These are phyloP conservation scores for Sporormia fimetaria DNA, from an alignment of 495 filamentous ascomycete genomes.

Conservation along the genomic window DNA sequence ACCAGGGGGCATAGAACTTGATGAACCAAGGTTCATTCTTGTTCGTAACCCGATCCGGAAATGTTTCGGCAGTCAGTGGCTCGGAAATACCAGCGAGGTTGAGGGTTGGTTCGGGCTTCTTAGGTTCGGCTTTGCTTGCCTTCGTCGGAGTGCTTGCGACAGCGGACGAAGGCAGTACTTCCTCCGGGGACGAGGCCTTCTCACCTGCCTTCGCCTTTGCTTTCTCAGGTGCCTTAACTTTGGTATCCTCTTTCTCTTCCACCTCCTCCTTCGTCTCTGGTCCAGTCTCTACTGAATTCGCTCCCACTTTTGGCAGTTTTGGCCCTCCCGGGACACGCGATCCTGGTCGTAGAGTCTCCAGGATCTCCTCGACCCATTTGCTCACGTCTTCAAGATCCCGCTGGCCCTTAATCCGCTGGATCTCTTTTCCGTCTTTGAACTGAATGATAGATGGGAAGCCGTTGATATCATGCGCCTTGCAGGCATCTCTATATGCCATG, in stretches of 20 bases:
- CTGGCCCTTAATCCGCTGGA: slow-evolving; percentile 48
- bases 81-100: slow-evolving; percentile 62
- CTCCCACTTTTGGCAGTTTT: slow-evolving; percentile 51
- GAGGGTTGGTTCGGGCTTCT: slow-evolving; percentile 24
- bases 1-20: slow-evolving; percentile 98
- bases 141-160: slow-evolving; percentile 18
- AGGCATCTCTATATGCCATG: slow-evolving; percentile 63
- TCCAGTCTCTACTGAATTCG: slow-evolving; percentile 37
- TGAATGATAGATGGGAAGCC: slow-evolving; percentile 67
- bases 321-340: slow-evolving; percentile 55
- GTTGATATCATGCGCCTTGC: slow-evolving; percentile 49
- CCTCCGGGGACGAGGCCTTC: slow-evolving; percentile 38
- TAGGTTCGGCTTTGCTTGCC: slow-evolving; percentile 29
- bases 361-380: slow-evolving; percentile 58
- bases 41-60: slow-evolving; percentile 74
- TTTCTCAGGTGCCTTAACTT: slow-evolving; percentile 31
- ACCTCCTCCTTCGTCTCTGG: slow-evolving; percentile 39
- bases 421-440: slow-evolving; percentile 65
- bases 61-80: slow-evolving; percentile 68
- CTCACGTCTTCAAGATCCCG: slow-evolving; percentile 52
- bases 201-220: slow-evolving; percentile 38
- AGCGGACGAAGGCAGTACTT: slow-evolving; percentile 30
- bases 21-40: slow-evolving; percentile 93
- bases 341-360: slow-evolving; percentile 70
- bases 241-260: slow-evolving; percentile 42